Evolutionary conservation across 2,329 filamentous ascomycete genomes (phyloP).

Genomic region (Mariannaea sp.): DNA sequence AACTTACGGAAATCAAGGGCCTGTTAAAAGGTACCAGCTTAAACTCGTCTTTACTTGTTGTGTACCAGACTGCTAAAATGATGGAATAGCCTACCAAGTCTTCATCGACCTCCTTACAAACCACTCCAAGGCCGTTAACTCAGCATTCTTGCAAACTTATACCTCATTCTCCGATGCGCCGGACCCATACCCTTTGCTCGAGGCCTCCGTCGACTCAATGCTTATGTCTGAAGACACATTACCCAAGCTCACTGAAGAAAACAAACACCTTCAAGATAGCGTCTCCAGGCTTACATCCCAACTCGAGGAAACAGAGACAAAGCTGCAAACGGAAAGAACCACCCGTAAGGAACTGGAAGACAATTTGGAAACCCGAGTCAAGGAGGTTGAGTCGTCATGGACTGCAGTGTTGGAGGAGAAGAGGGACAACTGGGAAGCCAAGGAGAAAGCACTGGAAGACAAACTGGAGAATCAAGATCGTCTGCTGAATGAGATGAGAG

Average conservation of each 20-base stretch:
- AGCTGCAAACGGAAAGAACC: conserved; percentile 76
- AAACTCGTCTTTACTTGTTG: neutral
- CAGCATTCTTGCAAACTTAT: conserved; percentile 90
- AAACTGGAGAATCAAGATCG: conserved; percentile 95
- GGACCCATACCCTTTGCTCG: conserved; percentile 93
- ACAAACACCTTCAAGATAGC: conserved; percentile 80
- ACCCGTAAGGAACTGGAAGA: conserved; percentile 77
- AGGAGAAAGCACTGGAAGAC: conserved; percentile 88
- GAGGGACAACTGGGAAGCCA: conserved; percentile 93
- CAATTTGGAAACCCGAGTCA: conserved; percentile 76
- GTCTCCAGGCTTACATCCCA: conserved; percentile 77
- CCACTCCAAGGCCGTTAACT: conserved; percentile 92
- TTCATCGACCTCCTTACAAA: conserved; percentile 97
- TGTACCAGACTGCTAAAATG: conserved; percentile 21
- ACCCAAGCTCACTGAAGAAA: conserved; percentile 87
- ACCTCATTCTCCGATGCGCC: conserved; percentile 93
- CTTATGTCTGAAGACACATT: conserved; percentile 90
- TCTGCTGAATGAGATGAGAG: conserved; percentile 91
- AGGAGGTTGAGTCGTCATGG: conserved; percentile 91
- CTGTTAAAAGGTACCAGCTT: conserved; percentile 73
- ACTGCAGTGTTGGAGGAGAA: conserved; percentile 88
- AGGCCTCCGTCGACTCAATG: conserved; percentile 93
- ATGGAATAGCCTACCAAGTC: conserved; percentile 79
- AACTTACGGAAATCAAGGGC: conserved; percentile 85
- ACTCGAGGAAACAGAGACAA: conserved; percentile 80